phyloP scores from a whole-genome alignment of 139 green algal species.

The Tetraselmis striata region DNA sequence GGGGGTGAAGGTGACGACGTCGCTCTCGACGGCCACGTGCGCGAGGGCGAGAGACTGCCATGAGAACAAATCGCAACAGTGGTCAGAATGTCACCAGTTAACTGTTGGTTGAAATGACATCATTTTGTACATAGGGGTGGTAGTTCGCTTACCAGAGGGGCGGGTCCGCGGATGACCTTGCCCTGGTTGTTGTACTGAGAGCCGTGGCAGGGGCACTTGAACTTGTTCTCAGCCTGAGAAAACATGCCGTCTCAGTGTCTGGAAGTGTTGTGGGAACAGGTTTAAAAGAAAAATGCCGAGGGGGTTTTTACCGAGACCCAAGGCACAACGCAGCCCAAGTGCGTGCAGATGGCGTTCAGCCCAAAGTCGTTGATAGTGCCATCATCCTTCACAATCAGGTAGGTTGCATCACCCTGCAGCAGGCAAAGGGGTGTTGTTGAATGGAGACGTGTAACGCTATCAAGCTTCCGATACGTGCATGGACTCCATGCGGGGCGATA shows the following conservation, averaged over 20 bases:
- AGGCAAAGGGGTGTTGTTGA: too few relatives aligned
- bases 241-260: background rate
- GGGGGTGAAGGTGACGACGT: conserved; percentile 75
- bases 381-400: conserved; percentile 90
- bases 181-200: conserved; percentile 95
- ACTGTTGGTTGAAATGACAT: too few relatives aligned
- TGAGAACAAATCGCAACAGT: background rate
- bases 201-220: conserved; percentile 99
- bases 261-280: too few relatives aligned
- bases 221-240: conserved; percentile 94
- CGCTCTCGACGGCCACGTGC: conserved; percentile 67
- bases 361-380: conserved; percentile 83
- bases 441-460: background rate
- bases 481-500: too few relatives aligned
- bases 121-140: too few relatives aligned
- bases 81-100: conserved; percentile 18
- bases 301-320: conserved; percentile 74
- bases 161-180: conserved; percentile 90
- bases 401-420: conserved; percentile 91
- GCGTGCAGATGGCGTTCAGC: conserved; percentile 98
- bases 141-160: conserved; percentile 61
- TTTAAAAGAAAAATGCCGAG: too few relatives aligned
- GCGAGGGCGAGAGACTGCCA: conserved; percentile 89
- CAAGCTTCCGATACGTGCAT: background rate
- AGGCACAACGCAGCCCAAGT: conserved; percentile 98